Evolutionary conservation across 345 rosid genomes (phyloP).

Genomic region (Lagerstroemia speciosa): DNA sequence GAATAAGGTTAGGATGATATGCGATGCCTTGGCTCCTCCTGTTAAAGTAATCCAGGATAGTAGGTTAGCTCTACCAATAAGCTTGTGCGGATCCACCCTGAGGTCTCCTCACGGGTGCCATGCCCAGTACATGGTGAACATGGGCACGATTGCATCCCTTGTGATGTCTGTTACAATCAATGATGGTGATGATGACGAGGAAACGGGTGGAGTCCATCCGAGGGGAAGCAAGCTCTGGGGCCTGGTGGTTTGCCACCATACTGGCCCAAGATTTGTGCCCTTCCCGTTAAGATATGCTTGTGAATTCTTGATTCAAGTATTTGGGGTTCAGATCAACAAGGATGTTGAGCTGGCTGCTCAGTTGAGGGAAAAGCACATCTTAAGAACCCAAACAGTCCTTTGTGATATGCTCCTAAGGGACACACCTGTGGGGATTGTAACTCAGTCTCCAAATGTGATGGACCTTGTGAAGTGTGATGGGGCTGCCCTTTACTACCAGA

Average conservation of each 20-base stretch:
- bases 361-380: conserved; percentile 58
- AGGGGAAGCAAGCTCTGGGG: conserved; percentile 68
- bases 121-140: no score
- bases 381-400: conserved; percentile 61
- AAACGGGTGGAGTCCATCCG: conserved; percentile 22
- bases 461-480: conserved; percentile 86
- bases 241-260: conserved; percentile 84
- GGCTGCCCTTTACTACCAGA: conserved; percentile 57
- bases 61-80: conserved; percentile 49
- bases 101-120: conserved; percentile 85
- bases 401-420: conserved; percentile 89
- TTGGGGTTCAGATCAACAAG: conserved; percentile 62
- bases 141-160: conserved; percentile 76
- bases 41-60: conserved; percentile 64
- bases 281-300: conserved; percentile 81
- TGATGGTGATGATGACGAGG: conserved; percentile 40
- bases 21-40: conserved; percentile 52
- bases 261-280: conserved; percentile 63
- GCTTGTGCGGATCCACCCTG: conserved; percentile 66
- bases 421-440: conserved; percentile 64
- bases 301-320: no score
- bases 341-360: conserved; percentile 64
- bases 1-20: conserved; percentile 80
- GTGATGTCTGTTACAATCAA: conserved; percentile 75
- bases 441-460: conserved; percentile 75